Evolutionary conservation across 768 basidiomycete genomes (phyloP), one percentile per base, ranked within the genome.

Genomic region (Gloeophyllum trabeum): DNA sequence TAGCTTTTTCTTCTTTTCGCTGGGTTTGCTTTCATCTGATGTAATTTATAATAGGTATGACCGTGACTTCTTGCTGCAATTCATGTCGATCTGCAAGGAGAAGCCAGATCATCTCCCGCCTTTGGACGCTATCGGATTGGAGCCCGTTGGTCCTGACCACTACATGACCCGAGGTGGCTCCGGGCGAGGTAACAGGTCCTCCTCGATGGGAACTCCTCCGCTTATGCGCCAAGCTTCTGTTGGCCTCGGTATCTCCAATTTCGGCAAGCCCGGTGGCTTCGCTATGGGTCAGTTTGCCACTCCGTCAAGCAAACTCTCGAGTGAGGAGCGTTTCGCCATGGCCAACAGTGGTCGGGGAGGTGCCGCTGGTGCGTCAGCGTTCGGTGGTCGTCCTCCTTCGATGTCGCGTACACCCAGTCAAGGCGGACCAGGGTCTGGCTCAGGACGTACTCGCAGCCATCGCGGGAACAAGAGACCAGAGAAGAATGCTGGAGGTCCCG

Each of bases 21-120:
- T 40, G 28, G 42, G 26, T 35, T 7, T 12, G 39, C 14, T 13
- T 16, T 48, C 35, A 24, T n/a, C n/a, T n/a, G n/a, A n/a, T n/a
- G n/a, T n/a, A n/a, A n/a, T n/a, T n/a, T n/a, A n/a, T 39, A 25
- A 19, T 47, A 90, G 94, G 54, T 99, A 99, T 58, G 91, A 97
- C 59, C 90, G 93, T 25, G 90, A 93, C 16, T 99, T 99, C 78
- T 73, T 99, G 20, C 63, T 99, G 45, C 94, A 99, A 58, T 99
- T 99, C 67, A 92, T 96, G 87, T 63, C 66, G 19, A 64, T 94
- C 46, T 99, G 96, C 71, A 87, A 79, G 60, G 94, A 97, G 65
- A 93, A 92, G 61, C 94, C 96, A 3, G 90, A 88, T 42, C 71
- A 75, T 43, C 79, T 97, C 21, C 90, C 91, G 30, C 77, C 89